Base-by-base conservation (phyloP, 2,329 filamentous ascomycete species). In the Madurella fahalii region DNA sequence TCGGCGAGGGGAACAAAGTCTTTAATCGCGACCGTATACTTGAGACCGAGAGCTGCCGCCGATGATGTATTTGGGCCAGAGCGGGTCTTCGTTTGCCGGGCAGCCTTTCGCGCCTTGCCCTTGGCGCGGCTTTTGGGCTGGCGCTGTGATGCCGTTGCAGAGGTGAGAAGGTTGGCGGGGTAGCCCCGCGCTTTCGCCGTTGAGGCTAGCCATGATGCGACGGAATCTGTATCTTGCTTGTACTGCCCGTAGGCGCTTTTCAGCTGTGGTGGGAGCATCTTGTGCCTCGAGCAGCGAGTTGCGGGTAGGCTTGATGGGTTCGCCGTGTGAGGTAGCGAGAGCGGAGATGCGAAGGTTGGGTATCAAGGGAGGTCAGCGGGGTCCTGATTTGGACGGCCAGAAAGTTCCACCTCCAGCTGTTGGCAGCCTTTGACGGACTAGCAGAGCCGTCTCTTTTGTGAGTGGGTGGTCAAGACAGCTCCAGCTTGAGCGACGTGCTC, bases 171-270 rank as follows among this genome's bases (percentile, higher is more conserved):
- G 34, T 66, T 59, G 4, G 60, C 13, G 9, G 65, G 43, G 45
- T 66, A 74, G 4, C 72, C 72, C 40, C 61, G 62, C 2, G 61
- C 57, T 47, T 66, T 70, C 40, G 73, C 74, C 0, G 72, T 75
- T 1, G 67, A 69, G 2, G 70, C 72, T 8, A 76, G 70, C 74
- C 73, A 77, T 32, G 65, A 61, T 1, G 70, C 72, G 9, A 77
- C 65, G 2, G 66, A 63, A 39, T 74, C 62, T 0, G 69, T 73
- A 51, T 76, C 72, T n/a, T 68, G 54, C 54, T 74, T 75, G 61
- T 75, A 75, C 52, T 68, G 66, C 17, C 64, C 64, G 55, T 75
- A 75, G 1, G 63, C 63, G 50, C 69, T 66, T 34, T 59, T 9
- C 0, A 73, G 56, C 0, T 41, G 48, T 11, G 20, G 43, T 11